These are phyloP conservation scores for Suhomyces maxii DNA, from an alignment of 1,139 yeast species.

Conservation along the genomic window DNA sequence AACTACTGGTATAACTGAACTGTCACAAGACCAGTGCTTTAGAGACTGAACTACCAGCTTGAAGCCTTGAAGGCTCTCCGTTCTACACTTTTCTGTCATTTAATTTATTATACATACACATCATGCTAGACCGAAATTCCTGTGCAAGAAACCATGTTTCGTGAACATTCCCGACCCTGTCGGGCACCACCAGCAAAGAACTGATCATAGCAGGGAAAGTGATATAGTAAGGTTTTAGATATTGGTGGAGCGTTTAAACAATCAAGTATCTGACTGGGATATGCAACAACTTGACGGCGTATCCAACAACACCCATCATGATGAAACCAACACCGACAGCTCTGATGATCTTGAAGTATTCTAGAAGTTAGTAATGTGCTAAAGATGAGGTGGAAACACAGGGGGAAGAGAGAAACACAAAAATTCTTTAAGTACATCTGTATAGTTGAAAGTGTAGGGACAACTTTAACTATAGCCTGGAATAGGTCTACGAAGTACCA, in stretches of 20 bases:
- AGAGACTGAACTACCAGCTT: too few species aligned
- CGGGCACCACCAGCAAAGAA: not conserved
- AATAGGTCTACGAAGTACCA: too few species aligned
- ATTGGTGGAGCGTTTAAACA: constrained; percentile 49
- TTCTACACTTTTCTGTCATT: not conserved
- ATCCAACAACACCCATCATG: constrained; percentile 98
- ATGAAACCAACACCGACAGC: constrained; percentile 97
- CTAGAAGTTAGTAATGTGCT: constrained; percentile 41
- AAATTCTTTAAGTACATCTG: too few species aligned
- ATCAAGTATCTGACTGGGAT: constrained; percentile 97
- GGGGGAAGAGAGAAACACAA: too few species aligned
- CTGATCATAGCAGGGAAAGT: too few species aligned
- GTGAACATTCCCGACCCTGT: too few species aligned
- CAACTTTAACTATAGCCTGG: too few species aligned
- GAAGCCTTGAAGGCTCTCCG: not conserved
- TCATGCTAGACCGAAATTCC: not conserved
- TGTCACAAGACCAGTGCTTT: too few species aligned
- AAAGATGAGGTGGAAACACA: not conserved
- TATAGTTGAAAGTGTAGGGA: too few species aligned
- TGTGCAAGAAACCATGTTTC: too few species aligned
- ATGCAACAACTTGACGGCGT: constrained; percentile 90
- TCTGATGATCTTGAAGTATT: constrained; percentile 82
- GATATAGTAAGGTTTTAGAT: too few species aligned
- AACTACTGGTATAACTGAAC: too few species aligned
- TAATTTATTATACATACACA: not conserved